Evolutionary conservation across 441 rosid species (phyloP), one percentile per base, ranked within the genome.

Genomic region (Daphne laureola): DNA sequence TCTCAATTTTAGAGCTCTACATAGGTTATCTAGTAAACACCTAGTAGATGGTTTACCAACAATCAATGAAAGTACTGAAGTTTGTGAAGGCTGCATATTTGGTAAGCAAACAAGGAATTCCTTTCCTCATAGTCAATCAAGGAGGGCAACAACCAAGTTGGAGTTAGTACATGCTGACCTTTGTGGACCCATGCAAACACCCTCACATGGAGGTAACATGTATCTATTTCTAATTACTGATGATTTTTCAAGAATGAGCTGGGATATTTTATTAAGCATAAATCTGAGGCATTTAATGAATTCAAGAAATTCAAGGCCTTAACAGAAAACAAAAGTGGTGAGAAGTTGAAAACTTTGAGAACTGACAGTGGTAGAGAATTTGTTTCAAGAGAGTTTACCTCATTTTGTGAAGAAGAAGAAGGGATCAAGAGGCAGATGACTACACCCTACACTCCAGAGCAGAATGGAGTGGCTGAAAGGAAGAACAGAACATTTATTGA

Each of bases 221-320:
- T 45, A 45, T 11, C 16, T 45, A 0, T 15, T 45, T 8, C 11
- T 43, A 0, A 43, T 43, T 14, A 55, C 41, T 3, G 15, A 54
- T 41, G 57, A 54, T 40, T 54, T 0, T 3, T 40, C 47, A 1
- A 31, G 35, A 3, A 54, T 54, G 58, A 57, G 44, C 46, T 46
- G 52, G 61, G 46, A 5, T 46, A 57, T n/a, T 46, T 57, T 16
- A 16, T 46, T 14, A 17, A 46, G 17, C 5, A 3, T 12, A 46
- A 31, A 16, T 43, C 4, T 27, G 0, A 57, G 12, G 11, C 4
- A 1, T 27, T 46, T 45, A 4, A 36, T 11, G 8, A 46, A 4
- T 4, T 46, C 38, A 13, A 16, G 23, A 36, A 46, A 16, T 31
- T 57, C 13, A 57, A 57, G 14, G 35, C 31, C 8, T 3, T 26